Percentiles rank a stretch among this genome's conserved stretches.
These are phyloP conservation scores for Lagerstroemia speciosa DNA, from an alignment of 345 rosid species.

Conservation along the genomic window DNA sequence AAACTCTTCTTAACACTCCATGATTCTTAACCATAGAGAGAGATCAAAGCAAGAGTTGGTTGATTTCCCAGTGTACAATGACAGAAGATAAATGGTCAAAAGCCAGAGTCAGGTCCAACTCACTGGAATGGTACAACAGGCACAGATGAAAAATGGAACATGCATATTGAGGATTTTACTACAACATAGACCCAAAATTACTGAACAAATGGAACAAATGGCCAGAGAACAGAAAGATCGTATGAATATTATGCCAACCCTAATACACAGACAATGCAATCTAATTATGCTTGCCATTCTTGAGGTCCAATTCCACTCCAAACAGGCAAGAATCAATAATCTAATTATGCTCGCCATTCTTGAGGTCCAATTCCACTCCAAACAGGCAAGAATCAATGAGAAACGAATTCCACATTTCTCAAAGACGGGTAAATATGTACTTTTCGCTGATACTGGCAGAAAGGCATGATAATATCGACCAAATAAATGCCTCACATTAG, in stretches of 20 bases:
- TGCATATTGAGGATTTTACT: too few relatives aligned
- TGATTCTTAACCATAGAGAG: background rate
- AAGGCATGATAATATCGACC: background rate
- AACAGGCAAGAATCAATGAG: background rate
- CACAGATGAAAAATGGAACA: too few relatives aligned
- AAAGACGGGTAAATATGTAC: background rate
- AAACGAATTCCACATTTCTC: background rate
- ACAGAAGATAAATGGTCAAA: background rate
- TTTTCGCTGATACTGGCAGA: background rate
- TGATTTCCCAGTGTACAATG: background rate
- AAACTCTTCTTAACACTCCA: background rate
- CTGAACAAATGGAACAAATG: background rate
- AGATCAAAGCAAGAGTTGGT: background rate
- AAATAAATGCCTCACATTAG: background rate
- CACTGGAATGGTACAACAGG: background rate
- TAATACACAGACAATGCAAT: background rate
- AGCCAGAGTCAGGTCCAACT: background rate
- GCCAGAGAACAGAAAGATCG: background rate
- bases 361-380: background rate
- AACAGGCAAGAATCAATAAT: too few relatives aligned
- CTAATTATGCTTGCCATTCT: background rate
- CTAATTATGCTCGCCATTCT: background rate
- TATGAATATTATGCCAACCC: background rate
- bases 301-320: background rate
- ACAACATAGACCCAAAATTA: too few relatives aligned